Evolutionary conservation across 208 protist genomes (phyloP), one percentile per base, ranked within the genome.

Genomic region (Crithidia expoeki): DNA sequence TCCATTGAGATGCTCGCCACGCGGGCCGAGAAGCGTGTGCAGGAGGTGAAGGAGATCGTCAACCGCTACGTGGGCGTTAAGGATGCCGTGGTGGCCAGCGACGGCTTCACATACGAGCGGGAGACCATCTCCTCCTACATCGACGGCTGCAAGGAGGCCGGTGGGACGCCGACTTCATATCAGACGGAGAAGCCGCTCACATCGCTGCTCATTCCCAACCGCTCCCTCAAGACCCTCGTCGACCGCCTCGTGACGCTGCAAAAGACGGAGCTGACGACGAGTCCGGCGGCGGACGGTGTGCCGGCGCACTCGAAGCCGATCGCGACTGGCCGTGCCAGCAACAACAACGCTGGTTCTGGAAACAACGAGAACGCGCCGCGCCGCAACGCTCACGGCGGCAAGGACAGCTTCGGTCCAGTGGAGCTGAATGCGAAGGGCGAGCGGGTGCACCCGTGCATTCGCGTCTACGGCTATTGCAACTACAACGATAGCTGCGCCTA

Each of bases 31-130:
- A 79, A 76, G 28, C 67, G 72, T 23, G 61, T 94, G 46, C 64
- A 68, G 57, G 67, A 86, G 38, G 88, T 90, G 30, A 79, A 79
- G 42, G 61, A 68, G 38, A 69, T 92, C n/a, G 74, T 96, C 17
- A 71, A 85, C 30, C 84, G 83, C 44, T 96, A 94, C 72, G 72
- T 68, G 34, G 66, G 75, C 16, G 85, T 98, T 53, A 77, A 83
- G 23, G 91, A 97, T 50, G 89, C 94, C 23, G 96, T 98, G 30
- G 83, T 97, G 25, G 87, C 93, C 38, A 86, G 82, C 62, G 93
- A 97, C 58, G 96, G 96, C 17, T 90, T 92, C 82, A 97, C 93
- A 25, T 98, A 97, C 76, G 90, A 97, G 68, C 85, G 92, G 6
- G 79, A 88, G 50, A 81, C 81, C 17, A 95, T 98, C 42, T 83